phyloP scores from a whole-genome alignment of 1,139 yeast species.

The Pichia sp. region DNA sequence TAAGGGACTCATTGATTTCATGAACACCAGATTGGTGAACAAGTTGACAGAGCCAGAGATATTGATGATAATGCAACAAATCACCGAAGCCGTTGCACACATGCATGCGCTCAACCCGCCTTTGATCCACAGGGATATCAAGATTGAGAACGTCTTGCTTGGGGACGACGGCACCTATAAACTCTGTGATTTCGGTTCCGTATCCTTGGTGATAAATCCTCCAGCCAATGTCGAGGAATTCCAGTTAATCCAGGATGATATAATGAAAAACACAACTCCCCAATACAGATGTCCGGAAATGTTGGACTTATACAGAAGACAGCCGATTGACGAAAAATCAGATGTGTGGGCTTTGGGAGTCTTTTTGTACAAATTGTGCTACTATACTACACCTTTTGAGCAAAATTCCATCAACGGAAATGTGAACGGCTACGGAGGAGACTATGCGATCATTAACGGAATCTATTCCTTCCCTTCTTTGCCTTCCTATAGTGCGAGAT shows the following conservation, averaged over 20 bases:
- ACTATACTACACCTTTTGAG: constrained; percentile 92
- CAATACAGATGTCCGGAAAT: constrained; percentile 81
- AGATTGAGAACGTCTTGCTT: constrained; percentile 71
- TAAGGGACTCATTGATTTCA: constrained; percentile 85
- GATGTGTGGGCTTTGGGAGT: constrained; percentile 87
- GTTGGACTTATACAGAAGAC: constrained; percentile 64
- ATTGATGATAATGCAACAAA: constrained; percentile 74
- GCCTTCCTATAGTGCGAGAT: constrained; percentile 55
- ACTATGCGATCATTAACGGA: constrained; percentile 66
- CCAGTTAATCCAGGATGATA: constrained; percentile 57
- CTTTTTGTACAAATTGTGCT: constrained; percentile 69
- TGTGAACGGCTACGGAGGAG: constrained; percentile 44
- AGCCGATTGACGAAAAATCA: constrained; percentile 69
- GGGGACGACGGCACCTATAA: constrained; percentile 52
- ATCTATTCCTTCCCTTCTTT: constrained; percentile 54
- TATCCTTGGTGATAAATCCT: constrained; percentile 56
- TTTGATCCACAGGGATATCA: constrained; percentile 84
- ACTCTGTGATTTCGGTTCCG: constrained; percentile 76
- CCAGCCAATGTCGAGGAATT: constrained; percentile 63
- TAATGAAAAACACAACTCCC: constrained; percentile 73
- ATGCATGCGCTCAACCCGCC: constrained; percentile 67
- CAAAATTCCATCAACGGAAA: constrained; percentile 35
- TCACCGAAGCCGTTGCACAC: constrained; percentile 76
- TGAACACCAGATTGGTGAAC: constrained; percentile 84
- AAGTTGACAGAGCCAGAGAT: constrained; percentile 81